Conservation (phyloP, 805 yeast genomes). For the Zygotorulaspora florentina region DNA sequence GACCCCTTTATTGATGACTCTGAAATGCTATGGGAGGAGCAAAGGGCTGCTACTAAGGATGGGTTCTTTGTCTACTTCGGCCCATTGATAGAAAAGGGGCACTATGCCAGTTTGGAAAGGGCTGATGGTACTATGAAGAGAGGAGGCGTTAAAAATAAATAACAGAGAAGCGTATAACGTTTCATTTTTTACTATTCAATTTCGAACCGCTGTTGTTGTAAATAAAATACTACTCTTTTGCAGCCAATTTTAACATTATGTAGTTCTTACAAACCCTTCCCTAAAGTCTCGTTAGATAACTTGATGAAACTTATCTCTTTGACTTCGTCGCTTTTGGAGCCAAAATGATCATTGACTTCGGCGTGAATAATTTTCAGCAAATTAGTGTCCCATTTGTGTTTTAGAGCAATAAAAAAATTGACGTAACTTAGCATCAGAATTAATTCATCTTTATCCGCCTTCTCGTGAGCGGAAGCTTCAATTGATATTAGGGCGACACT, state of each 20-base stretch:
- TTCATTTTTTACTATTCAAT: not conserved
- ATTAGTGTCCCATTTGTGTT: conserved; percentile 31
- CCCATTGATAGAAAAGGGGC: conserved; percentile 65
- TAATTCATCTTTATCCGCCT: conserved; percentile 12
- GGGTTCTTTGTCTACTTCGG: conserved; percentile 97
- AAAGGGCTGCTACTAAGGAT: conserved; percentile 85
- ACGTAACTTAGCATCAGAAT: conserved; percentile 47
- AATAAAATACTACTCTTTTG: not conserved
- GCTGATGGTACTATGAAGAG: conserved; percentile 43
- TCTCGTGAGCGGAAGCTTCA: conserved; percentile 23
- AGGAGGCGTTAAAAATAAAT: conserved; percentile 33
- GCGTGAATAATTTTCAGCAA: conserved; percentile 33
- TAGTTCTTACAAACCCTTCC: conserved; percentile 2
- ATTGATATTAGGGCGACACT: conserved; percentile 16
- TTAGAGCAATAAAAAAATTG: conserved; percentile 46
- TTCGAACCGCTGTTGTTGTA: too few relatives aligned
- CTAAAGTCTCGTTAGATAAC: conserved; percentile 27
- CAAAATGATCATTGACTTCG: conserved; percentile 28
- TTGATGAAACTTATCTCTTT: conserved; percentile 30
- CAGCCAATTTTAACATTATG: not conserved
- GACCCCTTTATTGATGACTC: conserved; percentile 97
- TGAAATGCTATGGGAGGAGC: conserved; percentile 90
- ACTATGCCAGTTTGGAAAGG: conserved; percentile 44
- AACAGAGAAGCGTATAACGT: too few relatives aligned
- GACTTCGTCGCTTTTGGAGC: conserved; percentile 13